Percentiles rank a stretch among this genome's conserved stretches.
These are phyloP conservation scores for Aspergillus fijiensis DNA, from an alignment of 2,329 filamentous ascomycete genomes.

Conservation along the genomic window DNA sequence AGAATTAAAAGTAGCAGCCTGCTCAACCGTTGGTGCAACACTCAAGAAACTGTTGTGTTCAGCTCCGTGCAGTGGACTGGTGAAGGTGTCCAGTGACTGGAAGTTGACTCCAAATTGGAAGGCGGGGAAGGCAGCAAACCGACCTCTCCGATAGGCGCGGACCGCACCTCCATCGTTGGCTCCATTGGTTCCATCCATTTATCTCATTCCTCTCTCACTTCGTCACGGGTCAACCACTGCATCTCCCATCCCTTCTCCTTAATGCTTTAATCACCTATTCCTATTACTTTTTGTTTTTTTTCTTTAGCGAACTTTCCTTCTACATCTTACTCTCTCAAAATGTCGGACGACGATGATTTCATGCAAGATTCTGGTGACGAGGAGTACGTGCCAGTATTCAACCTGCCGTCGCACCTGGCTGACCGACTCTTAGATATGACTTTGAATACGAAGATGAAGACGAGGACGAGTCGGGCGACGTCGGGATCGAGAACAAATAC, in stretches of 20 bases:
- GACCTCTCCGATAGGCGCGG: slow-evolving; percentile 21
- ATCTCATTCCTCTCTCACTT: neutral
- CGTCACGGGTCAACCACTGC: too few species aligned
- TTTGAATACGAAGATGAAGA: slow-evolving; percentile 97
- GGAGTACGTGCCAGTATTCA: slow-evolving; percentile 56
- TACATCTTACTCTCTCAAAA: slow-evolving; percentile 33
- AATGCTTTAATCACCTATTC: neutral
- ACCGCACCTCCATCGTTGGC: slow-evolving; percentile 1
- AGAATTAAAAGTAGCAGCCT: neutral
- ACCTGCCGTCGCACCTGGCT: slow-evolving; percentile 25
- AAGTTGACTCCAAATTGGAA: neutral
- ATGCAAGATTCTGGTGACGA: slow-evolving; percentile 91
- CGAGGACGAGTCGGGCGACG: slow-evolving; percentile 81
- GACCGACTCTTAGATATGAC: slow-evolving; percentile 64
- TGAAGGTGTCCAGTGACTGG: neutral
- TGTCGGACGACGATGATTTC: slow-evolving; percentile 87
- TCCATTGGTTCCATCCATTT: too few species aligned
- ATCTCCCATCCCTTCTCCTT: neutral
- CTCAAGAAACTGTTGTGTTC: neutral
- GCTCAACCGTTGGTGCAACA: neutral
- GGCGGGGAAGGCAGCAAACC: neutral
- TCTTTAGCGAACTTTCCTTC: neutral
- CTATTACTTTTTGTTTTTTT: neutral
- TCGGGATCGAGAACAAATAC: slow-evolving; percentile 99
- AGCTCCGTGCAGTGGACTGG: neutral